A percentile compares a stretch with the other conserved stretches of the same genome.
Conservation (phyloP, 306 rosid genomes). For the Inga oerstediana region DNA sequence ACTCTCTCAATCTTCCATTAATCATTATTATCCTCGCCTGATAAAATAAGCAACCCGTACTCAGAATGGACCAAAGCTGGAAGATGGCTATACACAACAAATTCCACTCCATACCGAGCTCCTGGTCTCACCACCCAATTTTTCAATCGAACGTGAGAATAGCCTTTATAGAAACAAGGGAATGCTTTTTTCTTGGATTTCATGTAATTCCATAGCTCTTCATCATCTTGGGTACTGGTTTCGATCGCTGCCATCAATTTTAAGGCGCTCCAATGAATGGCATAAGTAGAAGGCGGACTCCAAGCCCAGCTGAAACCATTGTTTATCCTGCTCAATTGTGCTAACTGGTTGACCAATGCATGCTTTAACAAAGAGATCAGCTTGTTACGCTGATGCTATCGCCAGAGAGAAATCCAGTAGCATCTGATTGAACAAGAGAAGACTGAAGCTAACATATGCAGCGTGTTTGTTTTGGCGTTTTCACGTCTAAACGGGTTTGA, state of each 20-base stretch:
- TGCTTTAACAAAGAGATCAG: slow-evolving; percentile 54
- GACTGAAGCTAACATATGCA: slow-evolving; percentile 62
- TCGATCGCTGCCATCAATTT: slow-evolving; percentile 35
- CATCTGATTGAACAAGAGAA: slow-evolving; percentile 54
- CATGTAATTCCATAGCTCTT: slow-evolving; percentile 62
- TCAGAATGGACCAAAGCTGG: slow-evolving; percentile 78
- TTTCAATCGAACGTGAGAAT: slow-evolving; percentile 67
- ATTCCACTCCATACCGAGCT: slow-evolving; percentile 69
- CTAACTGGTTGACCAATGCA: slow-evolving; percentile 65
- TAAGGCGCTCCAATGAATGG: slow-evolving; percentile 62
- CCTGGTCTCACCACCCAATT: slow-evolving; percentile 82
- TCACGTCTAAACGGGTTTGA: too few species aligned
- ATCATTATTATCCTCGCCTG: slow-evolving; percentile 39
- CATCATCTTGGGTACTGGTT: slow-evolving; percentile 33
- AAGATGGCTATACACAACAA: slow-evolving; percentile 70
- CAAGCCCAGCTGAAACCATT: slow-evolving; percentile 59
- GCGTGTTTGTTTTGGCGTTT: too few species aligned
- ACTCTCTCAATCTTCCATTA: slow-evolving; percentile 61
- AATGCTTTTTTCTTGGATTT: slow-evolving; percentile 52
- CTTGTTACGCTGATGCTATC: slow-evolving; percentile 49
- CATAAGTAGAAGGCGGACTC: slow-evolving; percentile 79
- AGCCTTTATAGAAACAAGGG: slow-evolving; percentile 64
- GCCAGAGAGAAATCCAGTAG: slow-evolving; percentile 54
- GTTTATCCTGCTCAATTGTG: slow-evolving; percentile 52
- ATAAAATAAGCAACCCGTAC: slow-evolving; percentile 67